Evolutionary conservation across 352 stramenopile genomes (phyloP).

Genomic region (Pilasporangium apinafurcum): DNA sequence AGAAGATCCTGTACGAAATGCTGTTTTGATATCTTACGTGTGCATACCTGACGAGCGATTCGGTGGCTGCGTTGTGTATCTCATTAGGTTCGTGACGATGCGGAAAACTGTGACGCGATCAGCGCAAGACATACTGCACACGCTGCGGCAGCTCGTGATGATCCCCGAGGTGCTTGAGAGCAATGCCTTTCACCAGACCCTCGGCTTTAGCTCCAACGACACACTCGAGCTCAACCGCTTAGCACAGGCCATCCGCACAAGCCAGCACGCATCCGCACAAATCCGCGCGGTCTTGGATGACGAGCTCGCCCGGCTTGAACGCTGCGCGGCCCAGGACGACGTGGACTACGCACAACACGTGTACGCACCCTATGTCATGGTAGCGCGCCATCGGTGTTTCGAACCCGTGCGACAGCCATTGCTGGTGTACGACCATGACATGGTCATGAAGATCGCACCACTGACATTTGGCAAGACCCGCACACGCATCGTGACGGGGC

Average conservation of each 20-base stretch:
- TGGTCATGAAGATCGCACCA: conserved; percentile 9
- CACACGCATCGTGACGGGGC: conserved; percentile 6
- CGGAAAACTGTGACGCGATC: conserved; percentile 8
- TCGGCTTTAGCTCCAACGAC: conserved; percentile 3
- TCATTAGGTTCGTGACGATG: conserved; percentile 10
- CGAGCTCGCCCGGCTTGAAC: conserved; percentile 7
- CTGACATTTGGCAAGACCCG: conserved; percentile 11
- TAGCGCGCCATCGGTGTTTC: conserved; percentile 12
- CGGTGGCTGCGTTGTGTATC: background rate
- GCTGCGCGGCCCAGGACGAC: conserved; percentile 6
- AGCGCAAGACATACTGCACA: conserved; percentile 16
- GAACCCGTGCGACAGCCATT: conserved; percentile 15
- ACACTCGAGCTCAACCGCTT: background rate
- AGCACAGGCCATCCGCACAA: conserved; percentile 6
- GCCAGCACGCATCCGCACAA: conserved; percentile 2
- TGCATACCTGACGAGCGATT: background rate
- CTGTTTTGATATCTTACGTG: background rate
- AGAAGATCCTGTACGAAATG: conserved; percentile 11
- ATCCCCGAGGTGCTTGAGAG: conserved; percentile 19
- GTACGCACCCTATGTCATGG: conserved; percentile 12
- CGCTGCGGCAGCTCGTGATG: conserved; percentile 16
- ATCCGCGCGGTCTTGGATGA: conserved; percentile 11
- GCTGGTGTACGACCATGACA: conserved; percentile 18
- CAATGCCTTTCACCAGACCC: conserved; percentile 9
- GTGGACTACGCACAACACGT: conserved; percentile 15